These are phyloP conservation scores for Gracilaria gracilis DNA, from an alignment of 23 red algal genomes.

Conservation along the genomic window DNA sequence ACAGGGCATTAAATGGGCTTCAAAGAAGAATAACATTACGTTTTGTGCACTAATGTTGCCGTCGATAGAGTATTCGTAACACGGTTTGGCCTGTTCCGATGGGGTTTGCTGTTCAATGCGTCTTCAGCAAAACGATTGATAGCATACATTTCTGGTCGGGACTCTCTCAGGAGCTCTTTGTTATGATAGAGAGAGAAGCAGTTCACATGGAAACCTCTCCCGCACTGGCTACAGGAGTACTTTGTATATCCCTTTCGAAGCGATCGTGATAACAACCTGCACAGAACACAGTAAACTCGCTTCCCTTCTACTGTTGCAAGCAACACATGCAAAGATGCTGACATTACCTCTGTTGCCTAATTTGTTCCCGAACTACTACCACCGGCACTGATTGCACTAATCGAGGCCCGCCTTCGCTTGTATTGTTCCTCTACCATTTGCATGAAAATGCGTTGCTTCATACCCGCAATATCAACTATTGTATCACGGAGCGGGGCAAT, in stretches of 20 bases:
- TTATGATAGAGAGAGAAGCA: conserved; percentile 1
- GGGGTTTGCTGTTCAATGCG: too few relatives aligned
- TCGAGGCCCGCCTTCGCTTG: not conserved
- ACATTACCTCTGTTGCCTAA: not conserved
- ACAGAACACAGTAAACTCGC: not conserved
- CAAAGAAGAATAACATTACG: too few relatives aligned
- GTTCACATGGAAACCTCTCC: not conserved
- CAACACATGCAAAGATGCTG: not conserved
- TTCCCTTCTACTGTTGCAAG: not conserved
- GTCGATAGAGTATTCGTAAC: too few relatives aligned
- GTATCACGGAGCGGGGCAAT: not conserved
- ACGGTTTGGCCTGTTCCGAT: too few relatives aligned
- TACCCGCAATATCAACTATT: not conserved
- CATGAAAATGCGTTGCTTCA: not conserved
- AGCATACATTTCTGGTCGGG: too few relatives aligned
- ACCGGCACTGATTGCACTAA: not conserved
- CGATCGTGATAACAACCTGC: not conserved
- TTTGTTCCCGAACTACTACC: too few relatives aligned
- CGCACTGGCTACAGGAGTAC: not conserved
- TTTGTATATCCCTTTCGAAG: not conserved
- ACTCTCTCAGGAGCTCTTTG: not conserved
- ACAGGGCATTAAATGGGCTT: too few relatives aligned
- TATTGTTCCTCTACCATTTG: not conserved
- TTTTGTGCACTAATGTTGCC: too few relatives aligned
- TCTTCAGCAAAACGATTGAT: too few relatives aligned